Evolutionary conservation across 371 early-diverging fungal species (phyloP), one percentile per base, ranked within the genome.

Genomic region (Conidiobolus incongruus): DNA sequence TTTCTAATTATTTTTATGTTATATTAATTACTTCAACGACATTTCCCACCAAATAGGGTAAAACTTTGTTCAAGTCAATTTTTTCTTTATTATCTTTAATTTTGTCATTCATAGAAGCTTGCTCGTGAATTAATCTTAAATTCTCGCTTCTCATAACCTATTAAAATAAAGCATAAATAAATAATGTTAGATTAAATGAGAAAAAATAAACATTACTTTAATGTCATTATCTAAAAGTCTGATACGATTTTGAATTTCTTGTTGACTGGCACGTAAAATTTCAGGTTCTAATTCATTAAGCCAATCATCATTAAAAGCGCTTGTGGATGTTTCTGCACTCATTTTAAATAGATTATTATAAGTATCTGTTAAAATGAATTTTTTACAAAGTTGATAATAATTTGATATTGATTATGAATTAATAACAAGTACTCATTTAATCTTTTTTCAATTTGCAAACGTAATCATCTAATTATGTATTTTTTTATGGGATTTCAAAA

Each of bases 31-130:
- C 80, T 74, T 99, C 99, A 23, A 99, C 95, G 29, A 99, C 88
- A 61, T 95, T 98, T 40, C 90, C 83, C 21, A 99, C 99, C 38
- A 99, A 70, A 59, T 95, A 98, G 30, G 99, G 99, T 34, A 98
- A 71, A 60, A 96, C 93, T 65, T 89, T 92, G 68, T 98, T 97
- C 60, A 98, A 60, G 62, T 91, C 89, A 59, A 99, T 95, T 63
- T 99, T 99, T 50, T 98, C 93, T 61, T 86, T 76, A 68, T 99
- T 99, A 44, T 98, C 99, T 59, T 88, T 90, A 57, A 98, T 96
- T 55, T 81, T 75, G 49, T 84, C 94, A 48, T 78, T 77, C 84
- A 82, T 82, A 22, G 73, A 66, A 24, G 60, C 59, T 53, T 91
- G 86, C 58, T 96, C 97, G 57, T 92, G 90, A 38, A 68, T 60